Base-by-base conservation (phyloP, 345 rosid species). In the Linum lewisii region DNA sequence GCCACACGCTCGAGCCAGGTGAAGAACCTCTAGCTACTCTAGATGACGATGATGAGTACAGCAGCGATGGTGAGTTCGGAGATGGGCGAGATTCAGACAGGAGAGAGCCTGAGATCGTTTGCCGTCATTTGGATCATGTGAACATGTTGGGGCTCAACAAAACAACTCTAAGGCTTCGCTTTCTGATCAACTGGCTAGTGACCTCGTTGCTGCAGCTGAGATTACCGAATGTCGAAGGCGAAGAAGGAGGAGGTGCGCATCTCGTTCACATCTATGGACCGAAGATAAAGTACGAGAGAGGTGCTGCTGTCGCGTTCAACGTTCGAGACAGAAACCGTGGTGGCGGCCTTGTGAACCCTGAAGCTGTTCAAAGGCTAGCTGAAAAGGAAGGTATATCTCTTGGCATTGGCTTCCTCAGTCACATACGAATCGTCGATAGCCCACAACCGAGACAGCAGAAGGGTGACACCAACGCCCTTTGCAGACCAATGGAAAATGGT, bases 241-340 rank as follows among this genome's bases (percentile, higher is more conserved):
- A 77, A 63, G 69, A 75, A 51, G 75, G 71, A 51, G 69, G 77
- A 51, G 75, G 71, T 49, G 87, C 68, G 57, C 71, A 76, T 54
- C 96, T 94, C 62, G 95, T 94, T 62, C 89, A 90, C 65, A 87
- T 94, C 26, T 94, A 90, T 52, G 99, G 99, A 56, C 97, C 99
- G 2, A 94, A 94, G 73, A 87, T 94, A 60, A 94, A 94, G 73
- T 94, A 87, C 23, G 99, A 90, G 64, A 80, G 99, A 11, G 99
- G 99, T 60, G 96, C 96, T 25, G 90, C 99, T 0, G 84, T 94
- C 54, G 96, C 99, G 16, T 94, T 94, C 70, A 94, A 90, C 63
- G 68, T 94, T 62, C 79, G 95, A 74, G 87, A 87, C 59, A 66
- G 78, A 63, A 81, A 73, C 63, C 75, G 69, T 64, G 34, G 34